These are phyloP conservation scores for Gentiana macrophylla DNA, from an alignment of 257 asterid species.

Conservation along the genomic window DNA sequence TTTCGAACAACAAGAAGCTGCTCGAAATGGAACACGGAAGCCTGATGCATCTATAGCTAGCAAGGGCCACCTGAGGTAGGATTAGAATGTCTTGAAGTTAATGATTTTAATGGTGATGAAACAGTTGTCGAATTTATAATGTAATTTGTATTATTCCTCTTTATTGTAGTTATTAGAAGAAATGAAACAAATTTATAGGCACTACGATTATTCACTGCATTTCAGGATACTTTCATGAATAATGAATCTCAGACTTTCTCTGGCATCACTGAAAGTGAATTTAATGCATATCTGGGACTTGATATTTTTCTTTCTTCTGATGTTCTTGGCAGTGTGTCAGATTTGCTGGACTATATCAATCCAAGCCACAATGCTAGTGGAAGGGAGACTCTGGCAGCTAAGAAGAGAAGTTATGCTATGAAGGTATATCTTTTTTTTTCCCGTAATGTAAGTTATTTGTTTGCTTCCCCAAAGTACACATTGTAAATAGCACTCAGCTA, in stretches of 20 bases:
- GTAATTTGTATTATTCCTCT: neutral
- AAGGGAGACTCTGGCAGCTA: constrained; percentile 56
- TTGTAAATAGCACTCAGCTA: no score
- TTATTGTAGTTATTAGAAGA: neutral
- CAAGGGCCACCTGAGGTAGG: constrained; percentile 87
- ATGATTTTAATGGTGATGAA: neutral
- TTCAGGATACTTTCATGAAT: neutral
- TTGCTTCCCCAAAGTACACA: no score
- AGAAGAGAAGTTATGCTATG: constrained; percentile 46
- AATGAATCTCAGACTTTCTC: neutral
- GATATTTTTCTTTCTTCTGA: constrained; percentile 8
- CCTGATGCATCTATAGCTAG: constrained; percentile 94
- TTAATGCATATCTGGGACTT: neutral
- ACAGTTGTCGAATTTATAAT: constrained; percentile 1
- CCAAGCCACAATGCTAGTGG: constrained; percentile 78
- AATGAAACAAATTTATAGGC: neutral
- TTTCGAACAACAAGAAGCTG: constrained; percentile 94
- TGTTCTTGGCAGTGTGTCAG: constrained; percentile 60
- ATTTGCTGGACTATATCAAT: constrained; percentile 85
- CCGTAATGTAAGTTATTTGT: no score
- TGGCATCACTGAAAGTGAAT: neutral
- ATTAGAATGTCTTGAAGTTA: neutral
- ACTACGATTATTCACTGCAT: no score
- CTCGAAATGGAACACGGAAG: constrained; percentile 77
- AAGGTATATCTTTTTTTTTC: constrained; percentile 41